Percentiles rank a stretch among this genome's conserved stretches.
phyloP scores from a whole-genome alignment of 805 yeast species.

The Dipodascus albidus region DNA sequence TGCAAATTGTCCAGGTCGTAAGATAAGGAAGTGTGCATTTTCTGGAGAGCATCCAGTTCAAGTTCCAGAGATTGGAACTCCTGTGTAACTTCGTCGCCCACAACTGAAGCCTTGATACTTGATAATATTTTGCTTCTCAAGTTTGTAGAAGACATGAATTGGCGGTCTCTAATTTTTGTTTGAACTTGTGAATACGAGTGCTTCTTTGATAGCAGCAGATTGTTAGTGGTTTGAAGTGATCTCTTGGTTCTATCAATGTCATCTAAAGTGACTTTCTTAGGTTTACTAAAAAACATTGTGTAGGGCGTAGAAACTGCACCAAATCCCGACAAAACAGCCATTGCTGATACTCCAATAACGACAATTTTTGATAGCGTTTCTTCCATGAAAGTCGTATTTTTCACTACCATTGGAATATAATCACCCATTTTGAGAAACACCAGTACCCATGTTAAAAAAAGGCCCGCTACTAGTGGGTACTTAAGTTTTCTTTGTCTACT shows the following conservation, averaged over 20 bases:
- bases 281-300: slow-evolving; percentile 21
- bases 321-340: slow-evolving; percentile 31
- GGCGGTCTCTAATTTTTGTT: slow-evolving; percentile 18
- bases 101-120: slow-evolving; percentile 11
- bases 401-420: slow-evolving; percentile 16
- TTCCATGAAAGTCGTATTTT: slow-evolving; percentile 11
- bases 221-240: slow-evolving; percentile 22
- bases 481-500: background rate
- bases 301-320: slow-evolving; percentile 32
- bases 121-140: slow-evolving; percentile 20
- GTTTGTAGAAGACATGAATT: slow-evolving; percentile 18
- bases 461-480: slow-evolving; percentile 6
- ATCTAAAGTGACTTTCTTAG: slow-evolving; percentile 18
- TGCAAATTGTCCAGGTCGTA: slow-evolving; percentile 21
- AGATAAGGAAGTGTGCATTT: slow-evolving; percentile 23
- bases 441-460: slow-evolving; percentile 18
- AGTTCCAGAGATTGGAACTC: slow-evolving; percentile 14
- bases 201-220: slow-evolving; percentile 19
- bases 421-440: slow-evolving; percentile 19
- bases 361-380: slow-evolving; percentile 26
- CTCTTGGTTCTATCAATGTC: slow-evolving; percentile 22
- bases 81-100: slow-evolving; percentile 13
- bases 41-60: slow-evolving; percentile 26
- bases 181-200: slow-evolving; percentile 14
- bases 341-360: slow-evolving; percentile 29